A percentile compares a stretch with the other conserved stretches of the same genome.
These are phyloP conservation scores for Colletotrichum brevisporum DNA, from an alignment of 2,329 filamentous ascomycete species.

Conservation along the genomic window DNA sequence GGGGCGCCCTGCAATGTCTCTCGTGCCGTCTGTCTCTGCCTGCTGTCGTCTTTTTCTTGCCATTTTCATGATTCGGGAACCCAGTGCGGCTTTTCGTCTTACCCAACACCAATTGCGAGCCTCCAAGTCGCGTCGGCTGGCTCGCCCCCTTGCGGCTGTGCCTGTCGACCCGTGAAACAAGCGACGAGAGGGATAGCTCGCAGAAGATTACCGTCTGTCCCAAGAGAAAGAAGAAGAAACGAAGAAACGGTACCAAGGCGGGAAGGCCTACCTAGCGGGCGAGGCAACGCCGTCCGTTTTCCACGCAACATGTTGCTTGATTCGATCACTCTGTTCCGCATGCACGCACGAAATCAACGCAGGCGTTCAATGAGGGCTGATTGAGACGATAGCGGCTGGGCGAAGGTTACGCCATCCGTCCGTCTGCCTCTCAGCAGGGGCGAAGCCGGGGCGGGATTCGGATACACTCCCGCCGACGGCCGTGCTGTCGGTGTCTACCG, in stretches of 20 bases:
- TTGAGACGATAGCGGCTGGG: not conserved
- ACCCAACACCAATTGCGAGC: conserved; percentile 5
- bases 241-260: not conserved
- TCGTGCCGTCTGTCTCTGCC: not conserved
- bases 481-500: conserved; percentile 1
- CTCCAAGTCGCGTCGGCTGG: conserved; percentile 1
- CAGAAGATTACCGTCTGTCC: not conserved
- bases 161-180: conserved; percentile 5
- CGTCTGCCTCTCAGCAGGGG: not conserved
- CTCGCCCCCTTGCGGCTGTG: conserved; percentile 5
- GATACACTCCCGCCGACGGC: not conserved
- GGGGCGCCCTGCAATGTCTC: not conserved
- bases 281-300: not conserved
- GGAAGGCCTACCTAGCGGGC: not conserved
- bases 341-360: not conserved
- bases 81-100: not conserved
- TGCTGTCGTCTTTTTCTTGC: conserved; percentile 5
- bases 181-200: not conserved
- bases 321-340: not conserved
- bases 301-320: not conserved
- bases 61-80: not conserved
- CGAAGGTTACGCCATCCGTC: not conserved
- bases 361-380: no score
- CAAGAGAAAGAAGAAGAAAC: not conserved
- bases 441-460: not conserved